These are phyloP conservation scores for Ustilago lituana DNA, from an alignment of 1,284 basidiomycete genomes.

Conservation along the genomic window DNA sequence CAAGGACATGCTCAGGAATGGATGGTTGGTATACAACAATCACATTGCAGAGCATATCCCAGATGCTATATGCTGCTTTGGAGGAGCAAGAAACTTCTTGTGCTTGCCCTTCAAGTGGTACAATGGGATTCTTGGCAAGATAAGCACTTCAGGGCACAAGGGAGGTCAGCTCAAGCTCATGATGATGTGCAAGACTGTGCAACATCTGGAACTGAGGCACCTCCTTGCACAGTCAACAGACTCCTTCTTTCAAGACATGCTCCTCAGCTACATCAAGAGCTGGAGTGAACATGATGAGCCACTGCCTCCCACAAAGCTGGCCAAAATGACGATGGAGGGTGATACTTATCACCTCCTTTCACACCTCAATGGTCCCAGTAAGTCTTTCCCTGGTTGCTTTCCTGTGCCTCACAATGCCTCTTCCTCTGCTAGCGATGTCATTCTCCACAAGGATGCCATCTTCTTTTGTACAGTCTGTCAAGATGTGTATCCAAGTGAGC, in stretches of 20 bases:
- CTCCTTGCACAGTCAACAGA: background rate
- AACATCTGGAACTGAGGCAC: background rate
- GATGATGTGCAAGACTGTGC: background rate
- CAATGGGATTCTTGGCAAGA: background rate
- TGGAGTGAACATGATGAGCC: background rate
- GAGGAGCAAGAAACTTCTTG: background rate
- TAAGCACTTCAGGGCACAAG: background rate
- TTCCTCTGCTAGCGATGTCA: background rate
- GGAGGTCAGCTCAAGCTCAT: background rate
- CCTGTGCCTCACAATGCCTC: background rate
- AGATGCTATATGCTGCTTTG: background rate
- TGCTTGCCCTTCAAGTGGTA: background rate
- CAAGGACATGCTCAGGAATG: background rate
- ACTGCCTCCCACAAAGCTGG: background rate
- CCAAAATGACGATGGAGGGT: background rate
- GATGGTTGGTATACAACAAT: conserved; percentile 2
- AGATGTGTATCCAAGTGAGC: background rate
- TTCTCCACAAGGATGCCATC: background rate
- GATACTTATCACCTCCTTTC: background rate
- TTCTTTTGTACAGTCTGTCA: background rate
- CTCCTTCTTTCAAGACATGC: background rate
- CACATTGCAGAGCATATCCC: conserved; percentile 5
- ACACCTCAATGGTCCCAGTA: background rate
- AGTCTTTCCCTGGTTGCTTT: background rate
- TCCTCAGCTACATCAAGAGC: background rate